These are phyloP conservation scores for Vinca minor DNA, from an alignment of 257 asterid species.

Conservation along the genomic window DNA sequence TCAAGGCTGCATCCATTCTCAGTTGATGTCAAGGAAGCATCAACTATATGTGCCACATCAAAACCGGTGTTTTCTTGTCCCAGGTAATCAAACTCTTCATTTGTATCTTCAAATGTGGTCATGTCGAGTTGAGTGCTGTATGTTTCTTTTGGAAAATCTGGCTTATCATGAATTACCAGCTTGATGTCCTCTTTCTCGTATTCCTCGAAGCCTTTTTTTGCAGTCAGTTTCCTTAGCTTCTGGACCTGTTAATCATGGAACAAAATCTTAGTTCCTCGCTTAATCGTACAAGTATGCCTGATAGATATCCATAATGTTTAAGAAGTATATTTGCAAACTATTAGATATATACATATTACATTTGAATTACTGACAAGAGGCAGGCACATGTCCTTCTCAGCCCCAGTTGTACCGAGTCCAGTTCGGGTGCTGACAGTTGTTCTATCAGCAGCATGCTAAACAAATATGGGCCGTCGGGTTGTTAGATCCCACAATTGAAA, in stretches of 20 bases:
- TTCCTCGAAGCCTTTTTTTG: conserved; percentile 13
- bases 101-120: conserved; percentile 21
- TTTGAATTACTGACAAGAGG: too few species aligned
- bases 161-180: conserved; percentile 25
- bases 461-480: too few species aligned
- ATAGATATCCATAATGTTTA: background rate
- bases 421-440: too few species aligned
- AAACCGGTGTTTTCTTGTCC: conserved; percentile 24
- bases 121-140: conserved; percentile 18
- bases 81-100: conserved; percentile 26
- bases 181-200: conserved; percentile 20
- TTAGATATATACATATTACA: too few species aligned
- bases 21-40: conserved; percentile 21
- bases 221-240: conserved; percentile 37
- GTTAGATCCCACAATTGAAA: too few species aligned
- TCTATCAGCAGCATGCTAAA: too few species aligned
- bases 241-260: conserved; percentile 41
- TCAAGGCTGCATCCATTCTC: conserved; percentile 41
- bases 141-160: conserved; percentile 18
- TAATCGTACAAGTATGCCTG: background rate
- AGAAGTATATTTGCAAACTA: background rate
- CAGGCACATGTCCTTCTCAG: too few species aligned
- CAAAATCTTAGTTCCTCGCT: background rate
- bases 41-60: conserved; percentile 28
- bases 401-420: too few species aligned